Conservation (phyloP, 2,329 filamentous ascomycete species). For the Coniella vitis region DNA sequence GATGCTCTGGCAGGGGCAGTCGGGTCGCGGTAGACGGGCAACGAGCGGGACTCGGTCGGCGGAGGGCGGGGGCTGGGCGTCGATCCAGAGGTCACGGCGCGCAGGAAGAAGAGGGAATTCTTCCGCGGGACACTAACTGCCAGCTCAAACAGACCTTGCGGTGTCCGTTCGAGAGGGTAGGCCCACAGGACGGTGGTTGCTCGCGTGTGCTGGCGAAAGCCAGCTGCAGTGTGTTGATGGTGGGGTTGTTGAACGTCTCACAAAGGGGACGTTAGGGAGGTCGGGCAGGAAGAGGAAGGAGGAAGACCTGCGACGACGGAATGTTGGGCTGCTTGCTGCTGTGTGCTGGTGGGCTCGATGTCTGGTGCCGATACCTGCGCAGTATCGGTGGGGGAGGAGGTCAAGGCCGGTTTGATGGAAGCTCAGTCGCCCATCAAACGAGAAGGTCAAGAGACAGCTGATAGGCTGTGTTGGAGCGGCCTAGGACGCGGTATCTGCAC, state of each 20-base stretch:
- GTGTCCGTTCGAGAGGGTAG: conserved; percentile 95
- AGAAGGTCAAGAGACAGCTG: neutral
- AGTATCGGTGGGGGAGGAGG: conserved; percentile 64
- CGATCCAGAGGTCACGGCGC: conserved; percentile 1
- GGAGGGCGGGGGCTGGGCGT: neutral
- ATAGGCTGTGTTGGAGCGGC: neutral
- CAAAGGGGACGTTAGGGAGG: conserved; percentile 80
- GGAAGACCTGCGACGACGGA: conserved; percentile 76
- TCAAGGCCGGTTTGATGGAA: neutral
- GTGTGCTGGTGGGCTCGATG: conserved; percentile 33
- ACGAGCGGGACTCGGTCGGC: conserved; percentile 18
- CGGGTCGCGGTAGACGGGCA: conserved; percentile 13
- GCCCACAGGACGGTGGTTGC: conserved; percentile 70
- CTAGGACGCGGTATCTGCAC: too few relatives aligned
- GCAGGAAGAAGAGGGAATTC: conserved; percentile 30
- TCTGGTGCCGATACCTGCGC: conserved; percentile 77
- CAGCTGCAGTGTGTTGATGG: conserved; percentile 59
- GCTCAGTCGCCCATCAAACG: neutral
- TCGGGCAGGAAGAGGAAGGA: conserved; percentile 73
- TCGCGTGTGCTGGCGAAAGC: conserved; percentile 72
- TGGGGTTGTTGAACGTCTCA: conserved; percentile 51
- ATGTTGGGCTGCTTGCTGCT: conserved; percentile 70
- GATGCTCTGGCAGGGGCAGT: conserved; percentile 18
- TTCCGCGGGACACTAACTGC: conserved; percentile 93
- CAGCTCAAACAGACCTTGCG: conserved; percentile 91